Percentiles rank a stretch among this genome's conserved stretches.
Evolutionary conservation across 768 basidiomycete genomes (phyloP).

Genomic region (Paxillus ammoniavirescens): DNA sequence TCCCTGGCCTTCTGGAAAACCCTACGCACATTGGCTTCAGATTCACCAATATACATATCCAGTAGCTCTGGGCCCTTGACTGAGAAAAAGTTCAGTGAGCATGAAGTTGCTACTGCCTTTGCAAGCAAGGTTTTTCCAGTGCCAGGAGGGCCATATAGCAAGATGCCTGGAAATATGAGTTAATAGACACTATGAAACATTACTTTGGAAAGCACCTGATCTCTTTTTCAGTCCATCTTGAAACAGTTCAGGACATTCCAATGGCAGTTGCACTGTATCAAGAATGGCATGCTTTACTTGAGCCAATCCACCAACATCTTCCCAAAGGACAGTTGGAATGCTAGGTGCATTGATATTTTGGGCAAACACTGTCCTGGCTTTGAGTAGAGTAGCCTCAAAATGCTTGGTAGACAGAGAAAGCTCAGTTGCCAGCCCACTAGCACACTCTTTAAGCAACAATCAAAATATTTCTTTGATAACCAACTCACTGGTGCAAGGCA

Average conservation of each 20-base stretch:
- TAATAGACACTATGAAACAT: not conserved
- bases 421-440: constrained; percentile 6
- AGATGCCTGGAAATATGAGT: constrained; percentile 54
- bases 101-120: constrained; percentile 95
- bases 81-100: constrained; percentile 95
- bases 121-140: constrained; percentile 95
- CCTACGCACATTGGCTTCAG: constrained; percentile 93
- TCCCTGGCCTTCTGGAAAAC: constrained; percentile 91
- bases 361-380: constrained; percentile 75
- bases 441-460: not conserved
- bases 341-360: constrained; percentile 96
- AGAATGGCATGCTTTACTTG: constrained; percentile 89
- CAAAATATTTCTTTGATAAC: not conserved
- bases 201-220: constrained; percentile 56
- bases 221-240: constrained; percentile 91
- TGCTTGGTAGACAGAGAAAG: constrained; percentile 46
- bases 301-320: constrained; percentile 92
- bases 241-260: constrained; percentile 90
- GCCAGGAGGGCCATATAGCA: constrained; percentile 93
- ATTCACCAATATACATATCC: constrained; percentile 99
- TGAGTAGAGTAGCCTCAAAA: constrained; percentile 68
- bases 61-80: constrained; percentile 94
- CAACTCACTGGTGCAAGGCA: constrained; percentile 33
- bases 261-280: constrained; percentile 91
- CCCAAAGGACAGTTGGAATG: constrained; percentile 95